These are phyloP conservation scores for Metschnikowia proteae DNA, from an alignment of 805 yeast genomes.

Conservation along the genomic window DNA sequence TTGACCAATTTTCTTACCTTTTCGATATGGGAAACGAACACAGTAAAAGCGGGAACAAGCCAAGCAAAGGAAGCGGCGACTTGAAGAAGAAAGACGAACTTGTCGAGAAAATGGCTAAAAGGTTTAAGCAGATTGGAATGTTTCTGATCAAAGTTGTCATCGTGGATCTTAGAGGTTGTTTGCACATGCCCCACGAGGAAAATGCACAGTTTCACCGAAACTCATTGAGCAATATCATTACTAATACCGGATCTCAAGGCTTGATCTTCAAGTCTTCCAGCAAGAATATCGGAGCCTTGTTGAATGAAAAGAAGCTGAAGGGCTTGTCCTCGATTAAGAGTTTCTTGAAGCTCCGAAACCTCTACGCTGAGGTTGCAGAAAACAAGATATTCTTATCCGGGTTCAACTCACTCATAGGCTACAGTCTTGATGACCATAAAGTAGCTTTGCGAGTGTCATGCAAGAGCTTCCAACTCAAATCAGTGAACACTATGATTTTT, in stretches of 20 bases:
- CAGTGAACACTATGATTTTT: slow-evolving; percentile 37
- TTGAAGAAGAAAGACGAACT: background rate
- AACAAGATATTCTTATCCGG: slow-evolving; percentile 28
- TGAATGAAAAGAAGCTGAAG: slow-evolving; percentile 3
- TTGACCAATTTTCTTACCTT: slow-evolving; percentile 32
- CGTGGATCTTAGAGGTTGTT: slow-evolving; percentile 27
- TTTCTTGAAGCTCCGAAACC: slow-evolving; percentile 29
- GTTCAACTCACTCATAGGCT: slow-evolving; percentile 24
- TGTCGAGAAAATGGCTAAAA: background rate
- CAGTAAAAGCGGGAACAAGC: background rate
- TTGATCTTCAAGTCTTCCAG: slow-evolving; percentile 28
- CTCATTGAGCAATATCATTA: slow-evolving; percentile 26
- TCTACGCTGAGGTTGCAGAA: slow-evolving; percentile 29
- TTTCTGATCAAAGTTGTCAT: slow-evolving; percentile 23
- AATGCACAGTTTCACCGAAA: slow-evolving; percentile 16
- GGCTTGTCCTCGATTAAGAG: slow-evolving; percentile 17
- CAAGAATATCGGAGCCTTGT: slow-evolving; percentile 18
- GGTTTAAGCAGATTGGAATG: background rate
- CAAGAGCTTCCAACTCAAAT: slow-evolving; percentile 27
- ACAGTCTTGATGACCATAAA: slow-evolving; percentile 22
- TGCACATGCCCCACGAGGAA: slow-evolving; percentile 29
- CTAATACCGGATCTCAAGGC: slow-evolving; percentile 22
- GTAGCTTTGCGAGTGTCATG: slow-evolving; percentile 23
- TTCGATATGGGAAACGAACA: slow-evolving; percentile 5
- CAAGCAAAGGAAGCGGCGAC: background rate